Evolutionary conservation across 305 asterid species (phyloP), one percentile per base, ranked within the genome.

Genomic region (Fraxinus ornus): DNA sequence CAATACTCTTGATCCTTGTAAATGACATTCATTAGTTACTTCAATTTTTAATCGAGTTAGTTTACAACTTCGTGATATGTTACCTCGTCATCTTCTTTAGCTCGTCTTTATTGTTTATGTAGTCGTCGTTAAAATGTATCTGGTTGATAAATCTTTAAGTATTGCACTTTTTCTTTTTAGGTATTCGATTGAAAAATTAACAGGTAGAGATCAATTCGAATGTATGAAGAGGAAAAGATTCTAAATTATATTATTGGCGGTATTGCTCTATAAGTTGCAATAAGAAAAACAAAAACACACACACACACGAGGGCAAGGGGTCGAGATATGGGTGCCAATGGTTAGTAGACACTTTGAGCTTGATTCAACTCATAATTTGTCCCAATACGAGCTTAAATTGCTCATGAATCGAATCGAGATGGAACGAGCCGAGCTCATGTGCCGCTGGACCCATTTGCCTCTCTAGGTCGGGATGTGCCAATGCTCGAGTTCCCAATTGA

Each of bases 1-100:
- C 41, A 33, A 35, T 83, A 77, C 83, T 76, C 82, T 33, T 83
- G 74, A 17, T 44, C 37, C 17, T 47, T 88, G 80, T 47, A 60
- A 78, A 57, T 24, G 79, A 9, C 72, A n/a, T 68, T 76, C 19
- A 33, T 49, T 28, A 75, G 10, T 60, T 33, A 47, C 32, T 70
- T 77, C 3, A 64, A 32, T 5, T 15, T 39, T 71, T 19, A 7
- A 10, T 44, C 28, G 19, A 30, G 74, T 6, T 76, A 33, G 52
- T 66, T 13, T 49, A 26, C 12, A 36, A 7, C 2, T 41, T 10
- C 10, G 52, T 12, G 52, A 2, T 55, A 5, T 33, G 32, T 55
- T 55, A 2, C 57, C 36, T 79, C 39, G 9, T 26, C 3, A 5
- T 47, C 22, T 76, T 13, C 19, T 66, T 8, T 66, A 4, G 37